These are phyloP conservation scores for Aspergillus bombycis DNA, from an alignment of 2,329 filamentous ascomycete species.

Conservation along the genomic window DNA sequence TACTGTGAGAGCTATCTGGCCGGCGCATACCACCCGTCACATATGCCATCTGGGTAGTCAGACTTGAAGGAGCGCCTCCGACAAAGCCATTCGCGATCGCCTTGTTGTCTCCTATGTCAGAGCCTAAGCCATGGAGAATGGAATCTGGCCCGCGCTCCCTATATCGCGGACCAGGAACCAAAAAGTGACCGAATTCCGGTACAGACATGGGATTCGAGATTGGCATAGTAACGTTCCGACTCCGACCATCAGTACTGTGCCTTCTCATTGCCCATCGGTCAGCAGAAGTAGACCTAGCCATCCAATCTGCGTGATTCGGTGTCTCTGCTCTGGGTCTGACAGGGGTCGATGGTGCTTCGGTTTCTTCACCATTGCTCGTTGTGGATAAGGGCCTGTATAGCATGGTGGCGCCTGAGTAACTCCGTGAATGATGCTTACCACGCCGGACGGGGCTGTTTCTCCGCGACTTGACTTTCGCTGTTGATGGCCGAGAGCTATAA, in stretches of 20 bases:
- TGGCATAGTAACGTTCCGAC: constrained; percentile 61
- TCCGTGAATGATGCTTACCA: constrained; percentile 65
- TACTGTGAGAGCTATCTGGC: constrained; percentile 49
- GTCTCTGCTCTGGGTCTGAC: constrained; percentile 29
- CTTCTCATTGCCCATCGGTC: constrained; percentile 51
- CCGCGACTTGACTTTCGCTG: constrained; percentile 45
- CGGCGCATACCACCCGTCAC: constrained; percentile 64
- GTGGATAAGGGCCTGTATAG: constrained; percentile 71
- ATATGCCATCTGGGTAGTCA: constrained; percentile 79
- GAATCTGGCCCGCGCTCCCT: constrained; percentile 58
- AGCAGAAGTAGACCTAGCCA: constrained; percentile 40
- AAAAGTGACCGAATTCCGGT: constrained; percentile 59
- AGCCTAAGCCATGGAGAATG: constrained; percentile 73
- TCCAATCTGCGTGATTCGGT: constrained; percentile 40
- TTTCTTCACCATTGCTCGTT: constrained; percentile 45
- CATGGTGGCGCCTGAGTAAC: constrained; percentile 79
- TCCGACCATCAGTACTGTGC: constrained; percentile 43
- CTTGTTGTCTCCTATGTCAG: constrained; percentile 68
- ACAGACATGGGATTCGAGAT: constrained; percentile 59
- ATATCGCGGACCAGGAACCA: constrained; percentile 47
- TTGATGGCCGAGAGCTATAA: constrained; percentile 44
- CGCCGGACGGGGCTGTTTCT: constrained; percentile 39
- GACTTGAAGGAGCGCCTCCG: constrained; percentile 70
- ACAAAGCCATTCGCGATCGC: constrained; percentile 65
- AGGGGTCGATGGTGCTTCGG: constrained; percentile 27